Conservation (phyloP, 2,329 filamentous ascomycete species). For the Penicillium sp. region DNA sequence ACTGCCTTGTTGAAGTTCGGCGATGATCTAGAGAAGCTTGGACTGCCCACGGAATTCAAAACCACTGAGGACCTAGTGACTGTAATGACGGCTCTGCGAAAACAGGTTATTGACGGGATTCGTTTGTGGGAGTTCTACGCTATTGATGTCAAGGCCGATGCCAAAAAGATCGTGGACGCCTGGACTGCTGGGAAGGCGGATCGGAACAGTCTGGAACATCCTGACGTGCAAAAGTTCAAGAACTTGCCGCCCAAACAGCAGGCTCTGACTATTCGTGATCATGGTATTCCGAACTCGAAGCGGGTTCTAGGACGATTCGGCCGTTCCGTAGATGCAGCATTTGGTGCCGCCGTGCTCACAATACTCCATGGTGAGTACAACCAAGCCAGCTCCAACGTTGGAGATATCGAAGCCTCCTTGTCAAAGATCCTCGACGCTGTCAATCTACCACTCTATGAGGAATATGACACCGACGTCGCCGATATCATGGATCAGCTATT, state of each 20-base stretch:
- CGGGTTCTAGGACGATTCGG: slow-evolving; percentile 79
- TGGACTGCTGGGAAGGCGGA: slow-evolving; percentile 61
- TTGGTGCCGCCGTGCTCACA: slow-evolving; percentile 71
- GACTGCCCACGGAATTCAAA: slow-evolving; percentile 75
- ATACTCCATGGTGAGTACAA: slow-evolving; percentile 70
- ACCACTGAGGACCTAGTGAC: slow-evolving; percentile 72
- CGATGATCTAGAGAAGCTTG: slow-evolving; percentile 65
- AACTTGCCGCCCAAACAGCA: slow-evolving; percentile 62
- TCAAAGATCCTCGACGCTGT: slow-evolving; percentile 74
- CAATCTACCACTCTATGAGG: slow-evolving; percentile 86
- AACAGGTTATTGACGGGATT: slow-evolving; percentile 74
- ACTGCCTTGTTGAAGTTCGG: slow-evolving; percentile 70
- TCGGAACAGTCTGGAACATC: slow-evolving; percentile 12
- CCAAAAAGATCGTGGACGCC: slow-evolving; percentile 68
- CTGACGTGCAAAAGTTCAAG: slow-evolving; percentile 55
- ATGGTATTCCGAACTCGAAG: slow-evolving; percentile 73
- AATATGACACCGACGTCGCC: slow-evolving; percentile 82
- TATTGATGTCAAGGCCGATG: slow-evolving; percentile 75
- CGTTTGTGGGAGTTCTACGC: slow-evolving; percentile 94
- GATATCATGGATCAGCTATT: slow-evolving; percentile 89
- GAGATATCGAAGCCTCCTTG: slow-evolving; percentile 57
- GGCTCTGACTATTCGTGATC: slow-evolving; percentile 64
- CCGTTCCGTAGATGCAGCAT: slow-evolving; percentile 69
- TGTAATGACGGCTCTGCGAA: slow-evolving; percentile 84
- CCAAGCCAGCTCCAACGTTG: slow-evolving; percentile 48